These are phyloP conservation scores for Xylaria arbuscula DNA, from an alignment of 2,329 filamentous ascomycete species.

Conservation along the genomic window DNA sequence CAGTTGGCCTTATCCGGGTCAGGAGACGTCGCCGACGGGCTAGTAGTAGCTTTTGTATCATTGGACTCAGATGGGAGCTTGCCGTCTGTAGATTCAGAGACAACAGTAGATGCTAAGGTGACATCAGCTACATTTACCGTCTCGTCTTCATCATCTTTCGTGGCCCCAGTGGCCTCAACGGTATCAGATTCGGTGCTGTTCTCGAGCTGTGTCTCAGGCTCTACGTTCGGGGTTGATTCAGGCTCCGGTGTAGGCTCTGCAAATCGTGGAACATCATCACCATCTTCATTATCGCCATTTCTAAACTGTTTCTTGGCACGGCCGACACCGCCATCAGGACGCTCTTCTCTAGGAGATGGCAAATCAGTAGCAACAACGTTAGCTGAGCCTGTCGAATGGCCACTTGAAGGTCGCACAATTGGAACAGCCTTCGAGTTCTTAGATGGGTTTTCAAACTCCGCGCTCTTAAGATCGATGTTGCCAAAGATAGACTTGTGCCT, in stretches of 20 bases:
- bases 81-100: constrained; percentile 65
- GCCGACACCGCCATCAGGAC: constrained; percentile 72
- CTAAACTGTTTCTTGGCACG: constrained; percentile 79
- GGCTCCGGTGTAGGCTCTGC: constrained; percentile 63
- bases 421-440: constrained; percentile 87
- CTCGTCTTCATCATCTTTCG: constrained; percentile 57
- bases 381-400: constrained; percentile 48
- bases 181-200: constrained; percentile 47
- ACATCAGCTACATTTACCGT: constrained; percentile 58
- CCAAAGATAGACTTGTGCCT: constrained; percentile 71
- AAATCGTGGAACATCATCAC: constrained; percentile 80
- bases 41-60: constrained; percentile 60
- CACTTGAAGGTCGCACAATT: constrained; percentile 75
- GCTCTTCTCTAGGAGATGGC: constrained; percentile 64
- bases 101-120: constrained; percentile 64
- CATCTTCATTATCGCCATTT: constrained; percentile 68
- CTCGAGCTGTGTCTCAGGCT: constrained; percentile 27
- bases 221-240: constrained; percentile 49
- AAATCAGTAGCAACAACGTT: constrained; percentile 43
- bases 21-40: constrained; percentile 64
- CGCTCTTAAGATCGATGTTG: constrained; percentile 71
- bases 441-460: constrained; percentile 71
- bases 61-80: constrained; percentile 50
- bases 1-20: constrained; percentile 63
- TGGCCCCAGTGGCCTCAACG: constrained; percentile 47